Base-by-base conservation (phyloP, 345 rosid species). In the Balakata baccata region DNA sequence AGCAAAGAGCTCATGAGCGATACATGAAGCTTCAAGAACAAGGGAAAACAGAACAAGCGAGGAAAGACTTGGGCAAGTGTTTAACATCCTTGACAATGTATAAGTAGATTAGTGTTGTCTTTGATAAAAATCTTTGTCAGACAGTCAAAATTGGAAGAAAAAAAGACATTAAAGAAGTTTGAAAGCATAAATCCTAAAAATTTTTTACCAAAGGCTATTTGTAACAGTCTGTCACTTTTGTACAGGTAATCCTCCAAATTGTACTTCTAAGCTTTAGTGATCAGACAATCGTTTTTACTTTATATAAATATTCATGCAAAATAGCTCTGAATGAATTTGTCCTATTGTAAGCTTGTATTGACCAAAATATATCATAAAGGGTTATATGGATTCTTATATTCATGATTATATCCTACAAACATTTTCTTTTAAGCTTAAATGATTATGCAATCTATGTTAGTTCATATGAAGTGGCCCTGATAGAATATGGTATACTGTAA, bases 21-120 rank as follows among this genome's bases (percentile, higher is more conserved):
- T 92, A 89, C 83, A 94, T 94, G 98, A 92, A 84, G 91, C 86
- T 95, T 81, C 99, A 92, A 74, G 99, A 95, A 79, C 99, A 95
- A 77, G 99, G 99, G 61, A 95, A 95, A 86, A 92, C 97, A 6
- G 98, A 95, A 37, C 98, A 91, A 87, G 94, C 98, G 43, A 87
- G 81, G 83, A 95, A 95, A 80, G 98, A 95, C 78, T 84, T 95
- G 73, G 99, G 99, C 88, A 75, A 77, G 83, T 49, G 34, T 13
- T 7, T 47, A 29, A 13, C 25, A 11, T 41, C 4, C 2, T 50
- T 12, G 46, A 25, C 43, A 18, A 50, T 11, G 7, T 43, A 18
- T 12, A 49, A 11, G 20, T 49, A 25, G 38, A 18, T 38, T 7
- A 64, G 12, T 66, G 0, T 3, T 49, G 4, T 11, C 1, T 22